Evolutionary conservation across 2,329 filamentous ascomycete genomes (phyloP).

Genomic region (Cladosporium sp.): DNA sequence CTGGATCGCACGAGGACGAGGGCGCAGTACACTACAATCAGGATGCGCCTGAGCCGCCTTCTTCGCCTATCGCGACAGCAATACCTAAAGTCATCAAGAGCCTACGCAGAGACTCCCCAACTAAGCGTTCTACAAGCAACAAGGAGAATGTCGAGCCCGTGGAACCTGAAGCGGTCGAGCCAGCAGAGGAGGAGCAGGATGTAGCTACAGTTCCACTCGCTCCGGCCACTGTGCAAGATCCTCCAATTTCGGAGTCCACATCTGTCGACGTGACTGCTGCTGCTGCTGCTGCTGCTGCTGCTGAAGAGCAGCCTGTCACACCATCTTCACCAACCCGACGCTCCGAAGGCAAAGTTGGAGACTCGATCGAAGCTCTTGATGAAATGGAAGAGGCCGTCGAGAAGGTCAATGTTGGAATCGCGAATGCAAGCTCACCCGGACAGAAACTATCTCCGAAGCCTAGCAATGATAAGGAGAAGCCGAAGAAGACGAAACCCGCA

Average conservation of each 20-base stretch:
- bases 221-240: not conserved
- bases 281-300: too few relatives aligned
- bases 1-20: not conserved
- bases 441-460: constrained; percentile 25
- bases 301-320: constrained; percentile 14
- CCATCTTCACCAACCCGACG: constrained; percentile 12
- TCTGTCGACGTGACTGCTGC: not conserved
- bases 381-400: constrained; percentile 54
- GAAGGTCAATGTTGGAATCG: constrained; percentile 39
- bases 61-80: constrained; percentile 25
- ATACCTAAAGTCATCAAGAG: constrained; percentile 28
- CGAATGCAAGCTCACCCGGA: constrained; percentile 35
- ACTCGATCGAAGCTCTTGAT: constrained; percentile 52
- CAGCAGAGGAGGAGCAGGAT: not conserved
- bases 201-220: not conserved
- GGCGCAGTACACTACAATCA: not conserved
- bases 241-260: not conserved
- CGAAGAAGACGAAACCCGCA: constrained; percentile 24
- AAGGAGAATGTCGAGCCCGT: constrained; percentile 35
- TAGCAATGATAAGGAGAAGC: not conserved
- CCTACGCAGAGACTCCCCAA: constrained; percentile 29
- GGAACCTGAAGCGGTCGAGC: constrained; percentile 16
- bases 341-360: not conserved
- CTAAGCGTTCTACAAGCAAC: constrained; percentile 34
- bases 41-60: constrained; percentile 20